Evolutionary conservation across 2,329 filamentous ascomycete genomes (phyloP), one percentile per base, ranked within the genome.

Genomic region (Penicillium aurantiogriseum): DNA sequence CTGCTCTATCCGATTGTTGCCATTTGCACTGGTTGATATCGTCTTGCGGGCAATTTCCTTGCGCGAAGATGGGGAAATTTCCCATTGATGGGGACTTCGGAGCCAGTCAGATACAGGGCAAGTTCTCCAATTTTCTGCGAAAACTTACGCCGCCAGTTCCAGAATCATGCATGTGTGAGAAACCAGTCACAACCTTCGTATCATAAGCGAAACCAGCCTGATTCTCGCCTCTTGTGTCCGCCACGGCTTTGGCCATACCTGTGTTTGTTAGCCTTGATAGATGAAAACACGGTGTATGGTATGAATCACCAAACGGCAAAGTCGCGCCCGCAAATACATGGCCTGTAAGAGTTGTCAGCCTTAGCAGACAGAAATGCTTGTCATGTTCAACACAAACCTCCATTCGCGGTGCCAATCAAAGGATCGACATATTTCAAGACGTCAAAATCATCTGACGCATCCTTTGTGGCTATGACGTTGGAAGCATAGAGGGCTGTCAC

Each of bases 41-140:
- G 59, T 88, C 83, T 15, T 77, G 80, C 0, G 81, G 78, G 61
- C 88, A 91, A 40, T 79, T 77, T 4, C 82, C 75, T 60, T 89
- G 87, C 0, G 88, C 81, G 61, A 91, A 91, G 1, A 91, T 76
- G 0, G 89, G 86, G 52, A 91, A 91, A 67, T 90, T 90, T 15
- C 88, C 89, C 17, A 91, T 74, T 4, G 86, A 90, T 0, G 88
- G 84, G 1, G 74, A 62, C 72, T 70, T n/a, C 8, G 8, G 13
- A 21, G 9, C n/a, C 11, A 45, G 45, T 54, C 17, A 54, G 52
- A 42, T 36, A 25, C 5, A 25, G 4, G 8, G 6, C 10, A 29
- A 27, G 5, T 2, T 49, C 15, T 25, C 8, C n/a, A n/a, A 29
- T 27, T 5, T 2, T 15, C 6, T 27, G 29, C 8, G 3, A 40